Evolutionary conservation across 495 filamentous ascomycete genomes (phyloP).

Genomic region (Cercophora sp.): DNA sequence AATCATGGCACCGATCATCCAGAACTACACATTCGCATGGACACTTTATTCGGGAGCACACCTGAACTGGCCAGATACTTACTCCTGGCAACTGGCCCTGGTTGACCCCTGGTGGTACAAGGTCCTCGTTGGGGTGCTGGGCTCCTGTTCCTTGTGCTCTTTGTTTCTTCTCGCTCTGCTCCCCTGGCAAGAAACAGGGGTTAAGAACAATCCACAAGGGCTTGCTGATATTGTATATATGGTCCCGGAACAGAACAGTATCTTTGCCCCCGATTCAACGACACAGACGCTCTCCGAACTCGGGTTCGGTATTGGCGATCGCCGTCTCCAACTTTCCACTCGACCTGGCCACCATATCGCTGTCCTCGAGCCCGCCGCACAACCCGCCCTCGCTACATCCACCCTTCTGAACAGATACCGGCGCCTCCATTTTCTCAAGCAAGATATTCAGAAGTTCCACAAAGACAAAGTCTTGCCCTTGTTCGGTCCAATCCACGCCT

Average conservation of each 20-base stretch:
- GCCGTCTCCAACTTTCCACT: not conserved
- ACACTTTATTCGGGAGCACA: constrained; percentile 6
- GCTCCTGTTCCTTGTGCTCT: not conserved
- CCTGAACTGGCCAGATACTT: constrained; percentile 1
- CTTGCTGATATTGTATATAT: not conserved
- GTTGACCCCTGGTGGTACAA: constrained; percentile 8
- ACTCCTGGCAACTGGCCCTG: constrained; percentile 3
- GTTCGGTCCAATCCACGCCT: not conserved
- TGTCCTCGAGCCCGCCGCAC: no score
- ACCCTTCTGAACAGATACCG: no score
- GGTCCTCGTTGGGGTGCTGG: not conserved
- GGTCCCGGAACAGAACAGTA: not conserved
- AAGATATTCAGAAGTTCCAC: no score
- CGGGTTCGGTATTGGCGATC: not conserved
- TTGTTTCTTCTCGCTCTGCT: not conserved
- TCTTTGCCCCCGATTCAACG: not conserved
- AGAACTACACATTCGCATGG: constrained; percentile 8
- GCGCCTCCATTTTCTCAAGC: no score
- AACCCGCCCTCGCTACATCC: no score
- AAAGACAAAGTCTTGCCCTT: not conserved
- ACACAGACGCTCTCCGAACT: not conserved
- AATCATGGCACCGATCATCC: not conserved
- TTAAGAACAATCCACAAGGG: not conserved
- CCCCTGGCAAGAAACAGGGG: not conserved
- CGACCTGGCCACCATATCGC: no score